Conservation (phyloP, 176 grass and related monocot genomes). For the Thinopyrum elongatum region DNA sequence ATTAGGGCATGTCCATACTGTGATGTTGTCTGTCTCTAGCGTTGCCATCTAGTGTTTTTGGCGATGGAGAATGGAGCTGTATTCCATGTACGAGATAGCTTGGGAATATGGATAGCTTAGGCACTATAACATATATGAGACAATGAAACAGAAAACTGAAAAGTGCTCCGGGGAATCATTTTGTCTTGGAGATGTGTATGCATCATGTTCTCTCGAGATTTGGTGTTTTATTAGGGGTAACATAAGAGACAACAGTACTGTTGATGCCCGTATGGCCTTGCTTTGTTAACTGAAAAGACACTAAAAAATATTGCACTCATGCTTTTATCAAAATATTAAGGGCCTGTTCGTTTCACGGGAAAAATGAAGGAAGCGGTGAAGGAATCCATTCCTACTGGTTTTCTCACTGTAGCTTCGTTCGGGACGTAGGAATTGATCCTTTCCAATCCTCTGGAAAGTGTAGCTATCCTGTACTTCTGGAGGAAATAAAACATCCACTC, state of each 20-base stretch:
- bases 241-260: not conserved
- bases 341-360: no score
- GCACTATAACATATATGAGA: not conserved
- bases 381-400: no score
- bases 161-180: not conserved
- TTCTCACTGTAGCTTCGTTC: no score
- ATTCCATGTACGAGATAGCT: not conserved
- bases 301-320: not conserved
- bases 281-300: not conserved
- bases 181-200: not conserved
- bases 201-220: not conserved
- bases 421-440: no score
- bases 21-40: not conserved
- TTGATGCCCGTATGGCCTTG: not conserved
- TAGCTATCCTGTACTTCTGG: no score
- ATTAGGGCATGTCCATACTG: not conserved
- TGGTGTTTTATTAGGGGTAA: not conserved
- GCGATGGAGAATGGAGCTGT: not conserved
- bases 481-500: no score
- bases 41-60: not conserved
- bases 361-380: no score
- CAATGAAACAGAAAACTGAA: not conserved
- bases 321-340: not conserved
- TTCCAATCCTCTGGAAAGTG: no score
- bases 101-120: not conserved